Evolutionary conservation across 208 protist genomes (phyloP), one percentile per base, ranked within the genome.

Genomic region (Strigomonas culicis): DNA sequence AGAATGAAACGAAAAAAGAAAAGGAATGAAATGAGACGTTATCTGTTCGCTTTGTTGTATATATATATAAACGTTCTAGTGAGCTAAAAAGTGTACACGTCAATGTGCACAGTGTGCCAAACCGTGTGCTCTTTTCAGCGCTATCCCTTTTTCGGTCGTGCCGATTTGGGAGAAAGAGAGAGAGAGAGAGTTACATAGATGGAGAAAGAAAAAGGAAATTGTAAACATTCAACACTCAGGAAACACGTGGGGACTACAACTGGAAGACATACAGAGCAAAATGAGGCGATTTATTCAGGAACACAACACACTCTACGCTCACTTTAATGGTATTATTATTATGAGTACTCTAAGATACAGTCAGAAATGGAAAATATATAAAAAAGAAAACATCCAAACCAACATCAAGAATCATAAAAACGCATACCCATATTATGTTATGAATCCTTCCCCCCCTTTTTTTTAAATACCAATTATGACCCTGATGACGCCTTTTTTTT

Each of bases 371-470:
- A 67, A 13, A 22, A 41, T 32, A 31, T 10, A 52, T 11, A 32
- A 64, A 21, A 49, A 24, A 58, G 19, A 58, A 56, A 17, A 80
- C 46, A 50, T 84, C 55, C 28, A 74, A 43, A 22, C 36, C 55
- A 8, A 63, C 53, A 44, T 24, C 11, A 62, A 43, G 53, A 51
- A 47, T 21, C 41, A 47, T 13, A 13, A 8, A 55, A 13, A 27
- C 13, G 10, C 17, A 8, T 55, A 24, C 13, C 27, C 17, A 55
- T 55, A 55, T 30, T 55, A 55, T 30, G 25, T 30, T 55, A 27
- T 55, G 25, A 10, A 10, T 46, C 39, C 39, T 10, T 46, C 39
- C 11, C 39, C 39, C 10, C 10, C 17, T 46, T 46, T 46, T 10
- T 46, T 46, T 46, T 46, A n/a, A 17, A n/a, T 55, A 30, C n/a